These are phyloP conservation scores for Mycena chlorophos DNA, from an alignment of 768 basidiomycete genomes.

Conservation along the genomic window DNA sequence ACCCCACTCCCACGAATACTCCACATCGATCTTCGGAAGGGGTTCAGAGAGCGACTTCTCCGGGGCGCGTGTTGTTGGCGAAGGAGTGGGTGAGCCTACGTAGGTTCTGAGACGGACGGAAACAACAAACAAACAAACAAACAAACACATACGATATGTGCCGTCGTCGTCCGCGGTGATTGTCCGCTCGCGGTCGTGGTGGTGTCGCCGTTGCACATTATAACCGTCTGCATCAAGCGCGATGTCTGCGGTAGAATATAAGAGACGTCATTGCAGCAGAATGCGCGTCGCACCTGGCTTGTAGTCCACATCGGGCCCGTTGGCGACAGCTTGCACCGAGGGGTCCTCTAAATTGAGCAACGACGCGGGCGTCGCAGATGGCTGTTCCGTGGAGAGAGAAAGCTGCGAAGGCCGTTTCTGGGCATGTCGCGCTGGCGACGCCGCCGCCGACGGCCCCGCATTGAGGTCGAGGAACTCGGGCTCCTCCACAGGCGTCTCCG, in stretches of 20 bases:
- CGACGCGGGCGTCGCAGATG: conserved; percentile 11
- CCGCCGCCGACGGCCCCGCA: conserved; percentile 41
- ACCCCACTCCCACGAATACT: conserved; percentile 96
- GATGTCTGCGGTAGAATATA: conserved; percentile 50
- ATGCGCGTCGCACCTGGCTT: conserved; percentile 48
- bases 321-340: conserved; percentile 50
- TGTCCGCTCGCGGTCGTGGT: conserved; percentile 43
- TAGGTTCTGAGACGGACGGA: background rate
- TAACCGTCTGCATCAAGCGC: conserved; percentile 86
- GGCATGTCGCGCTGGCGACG: conserved; percentile 10
- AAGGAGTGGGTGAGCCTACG: conserved; percentile 27
- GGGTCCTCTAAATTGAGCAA: conserved; percentile 35
- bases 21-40: conserved; percentile 27
- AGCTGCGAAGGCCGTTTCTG: conserved; percentile 16
- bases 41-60: conserved; percentile 4
- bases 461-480: conserved; percentile 88
- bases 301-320: conserved; percentile 62
- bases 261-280: background rate
- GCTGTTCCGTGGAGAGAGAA: conserved; percentile 5
- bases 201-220: conserved; percentile 48
- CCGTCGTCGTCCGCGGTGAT: conserved; percentile 35
- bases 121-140: background rate
- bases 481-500: conserved; percentile 39
- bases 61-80: conserved; percentile 14
- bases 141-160: conserved; percentile 3